These are phyloP conservation scores for Hemileccinum impolitum DNA, from an alignment of 768 basidiomycete species.

Conservation along the genomic window DNA sequence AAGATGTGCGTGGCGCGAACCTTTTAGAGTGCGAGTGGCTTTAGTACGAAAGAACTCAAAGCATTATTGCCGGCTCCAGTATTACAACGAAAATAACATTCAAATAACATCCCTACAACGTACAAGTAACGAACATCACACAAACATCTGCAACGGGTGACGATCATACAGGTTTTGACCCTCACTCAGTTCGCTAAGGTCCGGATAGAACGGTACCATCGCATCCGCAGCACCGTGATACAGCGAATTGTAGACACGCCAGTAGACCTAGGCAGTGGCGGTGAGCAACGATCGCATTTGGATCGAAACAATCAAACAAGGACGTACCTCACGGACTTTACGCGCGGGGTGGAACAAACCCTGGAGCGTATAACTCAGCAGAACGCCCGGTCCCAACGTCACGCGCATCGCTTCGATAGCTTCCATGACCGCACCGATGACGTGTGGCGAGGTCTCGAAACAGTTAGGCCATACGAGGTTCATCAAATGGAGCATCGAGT, in stretches of 20 bases:
- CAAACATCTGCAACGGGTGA: conserved; percentile 80
- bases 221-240: conserved; percentile 91
- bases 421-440: conserved; percentile 97
- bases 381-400: conserved; percentile 88
- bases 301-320: neutral
- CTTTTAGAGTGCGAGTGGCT: too few relatives aligned
- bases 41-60: too few relatives aligned
- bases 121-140: conserved; percentile 39
- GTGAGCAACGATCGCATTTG: conserved; percentile 2
- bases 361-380: conserved; percentile 90
- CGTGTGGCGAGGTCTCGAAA: conserved; percentile 97
- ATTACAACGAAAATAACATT: conserved; percentile 1
- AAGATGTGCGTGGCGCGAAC: too few relatives aligned
- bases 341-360: conserved; percentile 97
- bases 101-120: neutral
- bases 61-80: too few relatives aligned
- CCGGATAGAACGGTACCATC: conserved; percentile 93
- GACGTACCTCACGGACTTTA: conserved; percentile 89
- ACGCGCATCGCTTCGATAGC: conserved; percentile 98
- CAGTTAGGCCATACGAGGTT: conserved; percentile 99
- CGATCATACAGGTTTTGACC: conserved; percentile 87
- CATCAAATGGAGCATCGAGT: conserved; percentile 96
- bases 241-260: conserved; percentile 92
- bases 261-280: conserved; percentile 56
- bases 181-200: conserved; percentile 86